Evolutionary conservation across 768 basidiomycete genomes (phyloP).

Genomic region (Mycena chlorophos): DNA sequence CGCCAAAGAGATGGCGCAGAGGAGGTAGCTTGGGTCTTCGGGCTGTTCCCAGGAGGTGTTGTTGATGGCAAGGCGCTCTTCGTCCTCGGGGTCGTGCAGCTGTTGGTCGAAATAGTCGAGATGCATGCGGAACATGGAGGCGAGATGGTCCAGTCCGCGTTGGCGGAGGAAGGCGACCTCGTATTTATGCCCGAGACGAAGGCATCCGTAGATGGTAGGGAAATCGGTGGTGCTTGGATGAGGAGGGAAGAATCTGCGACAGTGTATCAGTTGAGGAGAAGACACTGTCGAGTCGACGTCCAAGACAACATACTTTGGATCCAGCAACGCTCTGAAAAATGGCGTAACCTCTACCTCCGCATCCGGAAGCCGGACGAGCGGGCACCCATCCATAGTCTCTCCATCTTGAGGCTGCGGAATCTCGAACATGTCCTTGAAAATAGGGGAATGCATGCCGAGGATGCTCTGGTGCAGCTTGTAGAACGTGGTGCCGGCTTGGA

Average conservation of each 20-base stretch:
- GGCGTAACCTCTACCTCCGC: neutral
- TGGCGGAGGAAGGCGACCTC: neutral
- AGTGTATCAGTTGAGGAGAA: neutral
- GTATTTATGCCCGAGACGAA: conserved; percentile 10
- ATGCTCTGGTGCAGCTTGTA: too few species aligned
- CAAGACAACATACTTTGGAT: neutral
- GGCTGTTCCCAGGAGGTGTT: neutral
- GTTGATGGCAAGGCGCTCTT: neutral
- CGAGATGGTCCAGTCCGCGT: conserved; percentile 3
- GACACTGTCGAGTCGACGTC: neutral
- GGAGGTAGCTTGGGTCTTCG: neutral
- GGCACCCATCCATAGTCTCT: conserved; percentile 1
- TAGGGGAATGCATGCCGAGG: too few species aligned
- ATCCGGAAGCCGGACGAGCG: conserved; percentile 1
- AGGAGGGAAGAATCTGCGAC: conserved; percentile 3
- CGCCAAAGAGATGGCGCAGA: conserved; percentile 1
- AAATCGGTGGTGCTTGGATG: neutral
- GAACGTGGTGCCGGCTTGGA: too few species aligned
- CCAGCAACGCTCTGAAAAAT: conserved; percentile 6
- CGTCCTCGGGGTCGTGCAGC: neutral
- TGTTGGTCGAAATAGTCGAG: neutral
- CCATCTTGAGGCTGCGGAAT: too few species aligned
- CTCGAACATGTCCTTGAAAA: too few species aligned
- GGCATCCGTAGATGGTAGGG: neutral
- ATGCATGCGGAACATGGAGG: neutral